Conservation (phyloP, 1,139 yeast species). For the Lodderomyces orthopsilosis region DNA sequence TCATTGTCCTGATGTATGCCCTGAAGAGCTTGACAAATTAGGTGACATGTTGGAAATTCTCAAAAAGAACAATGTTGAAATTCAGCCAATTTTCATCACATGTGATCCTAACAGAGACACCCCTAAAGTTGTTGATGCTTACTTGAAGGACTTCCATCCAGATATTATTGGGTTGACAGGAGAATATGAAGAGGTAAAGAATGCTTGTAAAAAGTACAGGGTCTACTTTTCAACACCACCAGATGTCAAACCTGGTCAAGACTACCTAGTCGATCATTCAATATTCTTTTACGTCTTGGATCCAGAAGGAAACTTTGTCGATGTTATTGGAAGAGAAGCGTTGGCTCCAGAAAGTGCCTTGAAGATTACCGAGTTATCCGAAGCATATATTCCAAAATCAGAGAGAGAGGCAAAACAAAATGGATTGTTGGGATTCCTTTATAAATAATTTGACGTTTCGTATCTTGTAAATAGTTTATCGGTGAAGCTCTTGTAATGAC, state of each 20-base stretch:
- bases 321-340: slow-evolving; percentile 89
- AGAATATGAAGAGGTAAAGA: slow-evolving; percentile 76
- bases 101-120: slow-evolving; percentile 96
- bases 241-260: slow-evolving; percentile 90
- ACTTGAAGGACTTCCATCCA: slow-evolving; percentile 84
- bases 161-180: slow-evolving; percentile 90
- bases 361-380: slow-evolving; percentile 72
- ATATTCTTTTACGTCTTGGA: slow-evolving; percentile 96
- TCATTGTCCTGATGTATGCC: slow-evolving; percentile 97
- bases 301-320: slow-evolving; percentile 92
- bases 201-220: slow-evolving; percentile 80
- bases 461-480: neutral
- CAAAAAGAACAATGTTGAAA: slow-evolving; percentile 54
- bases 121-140: slow-evolving; percentile 76
- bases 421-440: slow-evolving; percentile 56
- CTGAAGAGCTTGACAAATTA: slow-evolving; percentile 92
- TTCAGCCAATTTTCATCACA: slow-evolving; percentile 87
- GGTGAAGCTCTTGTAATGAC: neutral
- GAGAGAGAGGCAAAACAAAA: slow-evolving; percentile 60
- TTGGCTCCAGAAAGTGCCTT: slow-evolving; percentile 77
- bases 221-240: slow-evolving; percentile 97
- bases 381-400: slow-evolving; percentile 69
- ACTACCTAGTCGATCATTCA: slow-evolving; percentile 93
- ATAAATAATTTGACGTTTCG: slow-evolving; percentile 20
- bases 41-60: slow-evolving; percentile 72